phyloP scores from a whole-genome alignment of 2,329 filamentous ascomycete species.

The Ophiosphaerella korrae region DNA sequence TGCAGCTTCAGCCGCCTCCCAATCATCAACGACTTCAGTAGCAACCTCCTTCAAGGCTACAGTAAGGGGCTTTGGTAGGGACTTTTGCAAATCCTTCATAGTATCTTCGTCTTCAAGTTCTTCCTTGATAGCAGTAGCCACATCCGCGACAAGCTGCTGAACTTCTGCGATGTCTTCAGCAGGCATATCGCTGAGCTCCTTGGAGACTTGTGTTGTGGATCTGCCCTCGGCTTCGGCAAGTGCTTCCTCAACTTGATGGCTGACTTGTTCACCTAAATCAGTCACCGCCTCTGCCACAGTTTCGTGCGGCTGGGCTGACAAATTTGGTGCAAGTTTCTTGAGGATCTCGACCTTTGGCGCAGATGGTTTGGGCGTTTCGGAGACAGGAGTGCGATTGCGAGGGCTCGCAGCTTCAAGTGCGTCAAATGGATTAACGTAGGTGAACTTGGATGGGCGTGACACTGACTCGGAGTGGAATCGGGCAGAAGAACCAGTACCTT shows the following conservation, averaged over 20 bases:
- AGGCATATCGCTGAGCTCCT: constrained; percentile 42
- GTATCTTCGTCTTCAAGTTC: constrained; percentile 61
- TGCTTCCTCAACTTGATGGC: constrained; percentile 68
- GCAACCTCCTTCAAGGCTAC: constrained; percentile 63
- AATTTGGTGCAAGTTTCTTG: constrained; percentile 45
- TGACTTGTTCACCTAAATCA: constrained; percentile 65
- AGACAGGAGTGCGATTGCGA: constrained; percentile 53
- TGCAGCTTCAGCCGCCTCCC: constrained; percentile 83
- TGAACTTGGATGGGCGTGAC: constrained; percentile 60
- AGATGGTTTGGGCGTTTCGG: constrained; percentile 25
- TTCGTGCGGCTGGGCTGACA: constrained; percentile 52
- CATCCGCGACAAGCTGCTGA: constrained; percentile 59
- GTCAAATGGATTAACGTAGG: constrained; percentile 75
- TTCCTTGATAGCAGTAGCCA: constrained; percentile 50
- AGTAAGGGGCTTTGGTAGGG: constrained; percentile 58
- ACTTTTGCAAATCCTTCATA: constrained; percentile 59
- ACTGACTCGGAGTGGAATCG: constrained; percentile 39
- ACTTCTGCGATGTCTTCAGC: constrained; percentile 60
- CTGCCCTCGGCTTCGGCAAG: constrained; percentile 56
- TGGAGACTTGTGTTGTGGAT: constrained; percentile 52
- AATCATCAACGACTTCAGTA: constrained; percentile 71
- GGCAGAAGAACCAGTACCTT: constrained; percentile 49
- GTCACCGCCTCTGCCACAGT: constrained; percentile 73
- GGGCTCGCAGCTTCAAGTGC: constrained; percentile 70
- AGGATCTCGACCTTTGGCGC: constrained; percentile 52